Conservation (phyloP, 495 filamentous ascomycete genomes). For the Penicillium bialowiezense region DNA sequence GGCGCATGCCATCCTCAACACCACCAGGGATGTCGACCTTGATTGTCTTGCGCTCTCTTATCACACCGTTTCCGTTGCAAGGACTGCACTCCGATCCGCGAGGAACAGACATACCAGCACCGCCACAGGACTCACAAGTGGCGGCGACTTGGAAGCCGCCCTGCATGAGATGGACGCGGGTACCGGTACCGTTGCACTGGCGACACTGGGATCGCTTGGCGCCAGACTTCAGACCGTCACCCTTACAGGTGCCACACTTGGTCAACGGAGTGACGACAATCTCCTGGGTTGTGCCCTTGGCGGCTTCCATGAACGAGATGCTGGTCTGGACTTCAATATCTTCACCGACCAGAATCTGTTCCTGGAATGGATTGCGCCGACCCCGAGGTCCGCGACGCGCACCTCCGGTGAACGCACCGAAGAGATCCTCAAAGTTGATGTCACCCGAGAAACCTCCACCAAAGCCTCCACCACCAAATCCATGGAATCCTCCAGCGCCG, state of each 20-base stretch:
- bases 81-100: constrained; percentile 73
- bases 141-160: constrained; percentile 94
- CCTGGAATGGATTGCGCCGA: constrained; percentile 61
- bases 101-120: constrained; percentile 68
- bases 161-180: constrained; percentile 80
- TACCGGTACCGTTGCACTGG: constrained; percentile 81
- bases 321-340: constrained; percentile 91
- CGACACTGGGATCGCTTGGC: constrained; percentile 69
- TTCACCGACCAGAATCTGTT: constrained; percentile 79
- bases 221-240: constrained; percentile 81
- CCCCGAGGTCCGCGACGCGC: constrained; percentile 56
- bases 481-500: constrained; percentile 48
- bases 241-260: constrained; percentile 75
- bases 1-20: constrained; percentile 91
- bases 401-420: constrained; percentile 77
- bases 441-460: constrained; percentile 66
- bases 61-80: constrained; percentile 76
- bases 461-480: constrained; percentile 53
- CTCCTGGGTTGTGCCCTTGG: constrained; percentile 77
- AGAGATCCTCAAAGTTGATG: constrained; percentile 94
- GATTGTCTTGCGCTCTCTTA: constrained; percentile 73
- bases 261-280: constrained; percentile 75
- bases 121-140: constrained; percentile 78
- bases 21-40: constrained; percentile 88
- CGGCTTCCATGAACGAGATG: constrained; percentile 94